These are phyloP conservation scores for Phytophthora uliginosa DNA, from an alignment of 352 stramenopile genomes.

Conservation along the genomic window DNA sequence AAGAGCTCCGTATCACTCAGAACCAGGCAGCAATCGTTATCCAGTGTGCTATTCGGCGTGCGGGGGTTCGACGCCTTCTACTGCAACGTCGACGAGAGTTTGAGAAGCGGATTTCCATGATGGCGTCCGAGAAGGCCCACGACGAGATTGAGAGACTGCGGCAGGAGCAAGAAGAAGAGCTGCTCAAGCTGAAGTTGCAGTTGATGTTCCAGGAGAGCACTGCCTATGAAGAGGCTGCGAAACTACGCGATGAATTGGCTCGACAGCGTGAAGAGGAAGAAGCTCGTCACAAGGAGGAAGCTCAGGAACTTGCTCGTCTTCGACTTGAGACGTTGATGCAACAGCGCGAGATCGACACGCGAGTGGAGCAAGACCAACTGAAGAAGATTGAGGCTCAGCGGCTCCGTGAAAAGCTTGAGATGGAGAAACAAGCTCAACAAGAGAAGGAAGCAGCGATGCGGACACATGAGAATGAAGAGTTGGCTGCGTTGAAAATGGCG, in stretches of 20 bases:
- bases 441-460: conserved; percentile 57
- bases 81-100: conserved; percentile 68
- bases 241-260: conserved; percentile 55
- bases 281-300: conserved; percentile 53
- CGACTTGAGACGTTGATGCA: conserved; percentile 71
- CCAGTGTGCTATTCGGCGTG: conserved; percentile 67
- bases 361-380: conserved; percentile 45
- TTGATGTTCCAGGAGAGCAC: conserved; percentile 63
- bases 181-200: conserved; percentile 74
- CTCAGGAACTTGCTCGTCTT: conserved; percentile 63
- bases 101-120: conserved; percentile 82
- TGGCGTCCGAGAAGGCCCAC: conserved; percentile 83
- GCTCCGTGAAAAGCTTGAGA: conserved; percentile 55
- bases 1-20: conserved; percentile 38
- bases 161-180: conserved; percentile 76
- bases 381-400: conserved; percentile 48
- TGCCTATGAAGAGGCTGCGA: conserved; percentile 57
- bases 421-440: conserved; percentile 50
- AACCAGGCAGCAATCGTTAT: conserved; percentile 74
- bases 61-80: conserved; percentile 50
- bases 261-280: conserved; percentile 60
- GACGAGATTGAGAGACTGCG: conserved; percentile 85
- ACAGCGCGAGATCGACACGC: conserved; percentile 53
- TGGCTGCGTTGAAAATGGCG: conserved; percentile 63
- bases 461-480: conserved; percentile 71